A percentile compares a stretch with the other conserved stretches of the same genome.
phyloP scores from a whole-genome alignment of 2,329 filamentous ascomycete genomes.

The Dothistroma septosporum region DNA sequence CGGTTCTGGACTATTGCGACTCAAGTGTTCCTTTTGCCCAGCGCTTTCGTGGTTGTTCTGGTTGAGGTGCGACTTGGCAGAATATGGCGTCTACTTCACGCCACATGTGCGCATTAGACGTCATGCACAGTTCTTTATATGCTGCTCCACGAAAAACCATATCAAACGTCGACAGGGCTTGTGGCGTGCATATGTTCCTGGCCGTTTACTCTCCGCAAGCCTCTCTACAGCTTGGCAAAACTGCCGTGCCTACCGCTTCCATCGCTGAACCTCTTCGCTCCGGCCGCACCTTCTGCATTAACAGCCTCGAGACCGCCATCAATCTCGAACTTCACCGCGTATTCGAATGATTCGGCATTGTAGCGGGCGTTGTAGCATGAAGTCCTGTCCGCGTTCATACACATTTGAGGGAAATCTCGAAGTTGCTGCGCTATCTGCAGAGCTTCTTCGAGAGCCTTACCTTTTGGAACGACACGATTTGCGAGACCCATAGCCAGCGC shows the following conservation, averaged over 20 bases:
- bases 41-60: background rate
- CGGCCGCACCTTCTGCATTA: constrained; percentile 41
- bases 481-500: constrained; percentile 51
- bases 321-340: constrained; percentile 50
- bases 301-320: constrained; percentile 43
- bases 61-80: background rate
- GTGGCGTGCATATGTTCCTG: no score
- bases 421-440: constrained; percentile 46
- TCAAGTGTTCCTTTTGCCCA: background rate
- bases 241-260: constrained; percentile 42
- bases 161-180: no score
- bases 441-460: constrained; percentile 49
- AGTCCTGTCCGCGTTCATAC: constrained; percentile 50
- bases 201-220: no score
- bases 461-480: constrained; percentile 51
- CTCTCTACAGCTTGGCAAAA: constrained; percentile 12
- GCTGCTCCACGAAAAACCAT: no score
- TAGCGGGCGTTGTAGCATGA: constrained; percentile 51
- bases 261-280: constrained; percentile 40
- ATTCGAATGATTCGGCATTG: constrained; percentile 46
- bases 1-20: background rate
- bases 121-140: no score
- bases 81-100: background rate
- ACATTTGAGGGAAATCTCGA: constrained; percentile 49
- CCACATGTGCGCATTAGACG: no score